A percentile compares a stretch with the other conserved stretches of the same genome.
phyloP scores from a whole-genome alignment of 1,139 yeast genomes.

The Torulaspora pretoriensis region DNA sequence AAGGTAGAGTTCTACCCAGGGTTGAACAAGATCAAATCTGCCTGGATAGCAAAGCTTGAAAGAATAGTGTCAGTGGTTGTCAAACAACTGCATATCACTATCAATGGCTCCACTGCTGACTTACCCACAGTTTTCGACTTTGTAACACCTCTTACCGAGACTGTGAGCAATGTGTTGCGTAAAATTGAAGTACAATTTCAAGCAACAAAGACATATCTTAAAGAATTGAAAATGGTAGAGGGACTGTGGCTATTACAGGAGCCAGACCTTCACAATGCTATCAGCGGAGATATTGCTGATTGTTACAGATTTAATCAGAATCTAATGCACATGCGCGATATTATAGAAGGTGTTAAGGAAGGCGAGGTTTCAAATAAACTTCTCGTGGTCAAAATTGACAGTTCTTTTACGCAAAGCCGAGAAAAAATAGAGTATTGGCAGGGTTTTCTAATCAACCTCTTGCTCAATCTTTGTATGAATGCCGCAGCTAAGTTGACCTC shows the following conservation, averaged over 20 bases:
- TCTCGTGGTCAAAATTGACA: conserved; percentile 1
- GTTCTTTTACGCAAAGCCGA: background rate
- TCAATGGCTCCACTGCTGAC: background rate
- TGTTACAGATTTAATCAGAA: conserved; percentile 3
- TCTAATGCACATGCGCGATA: background rate
- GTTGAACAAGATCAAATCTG: conserved; percentile 4
- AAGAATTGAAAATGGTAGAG: conserved; percentile 4
- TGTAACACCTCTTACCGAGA: background rate
- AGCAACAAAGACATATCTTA: background rate
- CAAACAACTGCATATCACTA: background rate
- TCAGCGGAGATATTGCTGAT: conserved; percentile 2
- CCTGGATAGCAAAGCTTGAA: conserved; percentile 7
- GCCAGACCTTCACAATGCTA: conserved; percentile 1
- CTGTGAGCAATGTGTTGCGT: background rate
- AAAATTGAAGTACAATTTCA: conserved; percentile 2
- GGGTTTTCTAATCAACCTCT: conserved; percentile 7
- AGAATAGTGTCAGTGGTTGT: background rate
- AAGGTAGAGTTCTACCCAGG: conserved; percentile 1
- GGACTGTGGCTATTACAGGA: conserved; percentile 2
- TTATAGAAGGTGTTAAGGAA: background rate
- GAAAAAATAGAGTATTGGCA: conserved; percentile 20
- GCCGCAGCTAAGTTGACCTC: conserved; percentile 7
- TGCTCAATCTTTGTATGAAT: conserved; percentile 12
- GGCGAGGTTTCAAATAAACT: background rate
- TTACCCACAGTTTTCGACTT: background rate